Conservation (phyloP, 129 eudicot genomes). For the Pseudognaphalium luteoalbum region DNA sequence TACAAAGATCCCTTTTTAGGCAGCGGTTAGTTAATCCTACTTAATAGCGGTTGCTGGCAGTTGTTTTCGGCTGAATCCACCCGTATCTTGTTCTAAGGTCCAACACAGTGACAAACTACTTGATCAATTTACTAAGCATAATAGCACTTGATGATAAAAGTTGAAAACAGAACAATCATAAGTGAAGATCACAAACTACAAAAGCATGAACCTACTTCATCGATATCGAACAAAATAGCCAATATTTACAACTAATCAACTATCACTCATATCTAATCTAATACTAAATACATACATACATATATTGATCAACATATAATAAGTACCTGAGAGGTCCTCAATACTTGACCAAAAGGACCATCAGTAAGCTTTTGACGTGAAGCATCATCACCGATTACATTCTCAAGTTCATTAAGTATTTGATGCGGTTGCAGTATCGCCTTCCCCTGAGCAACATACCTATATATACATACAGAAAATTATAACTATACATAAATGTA, state of each 20-base stretch:
- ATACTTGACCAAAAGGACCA: conserved; percentile 76
- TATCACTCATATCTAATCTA: not conserved
- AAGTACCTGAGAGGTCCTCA: conserved; percentile 77
- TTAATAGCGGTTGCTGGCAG: not conserved
- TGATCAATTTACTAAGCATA: conserved; percentile 14
- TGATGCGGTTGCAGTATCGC: conserved; percentile 87
- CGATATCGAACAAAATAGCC: not conserved
- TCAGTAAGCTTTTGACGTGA: conserved; percentile 52
- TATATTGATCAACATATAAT: not conserved
- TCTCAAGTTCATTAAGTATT: conserved; percentile 78
- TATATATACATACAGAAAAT: conserved; percentile 17
- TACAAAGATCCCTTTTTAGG: not conserved
- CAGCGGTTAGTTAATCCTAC: not conserved
- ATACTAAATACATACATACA: not conserved
- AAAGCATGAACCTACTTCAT: conserved; percentile 18
- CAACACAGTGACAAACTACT: not conserved
- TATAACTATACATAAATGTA: no score
- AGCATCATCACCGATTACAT: conserved; percentile 42
- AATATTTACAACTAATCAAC: not conserved
- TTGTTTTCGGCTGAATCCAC: not conserved
- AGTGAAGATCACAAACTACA: not conserved
- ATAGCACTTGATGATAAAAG: conserved; percentile 2
- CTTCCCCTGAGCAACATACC: conserved; percentile 98
- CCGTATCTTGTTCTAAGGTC: not conserved
- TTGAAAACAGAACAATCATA: conserved; percentile 10